Evolutionary conservation across 768 basidiomycete genomes (phyloP).

Genomic region (Lactarius quietus): DNA sequence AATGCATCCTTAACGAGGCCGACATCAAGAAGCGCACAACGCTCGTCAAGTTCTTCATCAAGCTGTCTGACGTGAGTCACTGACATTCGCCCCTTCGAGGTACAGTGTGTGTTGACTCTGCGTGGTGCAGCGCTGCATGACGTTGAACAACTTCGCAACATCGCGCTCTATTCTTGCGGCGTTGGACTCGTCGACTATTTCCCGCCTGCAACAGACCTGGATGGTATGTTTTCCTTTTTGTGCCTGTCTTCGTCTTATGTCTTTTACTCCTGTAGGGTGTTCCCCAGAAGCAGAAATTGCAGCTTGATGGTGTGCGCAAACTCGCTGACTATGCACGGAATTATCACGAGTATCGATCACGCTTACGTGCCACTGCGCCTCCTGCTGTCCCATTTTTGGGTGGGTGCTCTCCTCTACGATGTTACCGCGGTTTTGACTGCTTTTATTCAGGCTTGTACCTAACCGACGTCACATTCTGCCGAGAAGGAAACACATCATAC

Average conservation of each 20-base stretch:
- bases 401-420: slow-evolving; percentile 31
- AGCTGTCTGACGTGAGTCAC: slow-evolving; percentile 77
- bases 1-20: slow-evolving; percentile 85
- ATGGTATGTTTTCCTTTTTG: slow-evolving; percentile 50
- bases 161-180: slow-evolving; percentile 91
- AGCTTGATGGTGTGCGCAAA: slow-evolving; percentile 75
- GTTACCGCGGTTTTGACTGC: slow-evolving; percentile 9
- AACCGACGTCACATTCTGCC: slow-evolving; percentile 92
- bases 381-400: slow-evolving; percentile 97
- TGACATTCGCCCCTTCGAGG: background rate
- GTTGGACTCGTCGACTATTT: slow-evolving; percentile 92
- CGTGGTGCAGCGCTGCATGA: slow-evolving; percentile 69
- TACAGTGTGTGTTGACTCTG: slow-evolving; percentile 13
- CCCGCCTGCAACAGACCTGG: slow-evolving; percentile 92
- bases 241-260: background rate
- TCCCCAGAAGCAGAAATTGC: slow-evolving; percentile 76
- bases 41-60: slow-evolving; percentile 89
- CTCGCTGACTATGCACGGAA: slow-evolving; percentile 90
- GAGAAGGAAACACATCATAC: slow-evolving; percentile 88
- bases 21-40: slow-evolving; percentile 80
- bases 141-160: slow-evolving; percentile 86
- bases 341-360: slow-evolving; percentile 86
- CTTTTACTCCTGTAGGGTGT: slow-evolving; percentile 55
- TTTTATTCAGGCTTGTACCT: slow-evolving; percentile 64
- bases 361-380: slow-evolving; percentile 81